Base-by-base conservation (phyloP, 768 basidiomycete genomes). In the Hydnomerulius pinastri region DNA sequence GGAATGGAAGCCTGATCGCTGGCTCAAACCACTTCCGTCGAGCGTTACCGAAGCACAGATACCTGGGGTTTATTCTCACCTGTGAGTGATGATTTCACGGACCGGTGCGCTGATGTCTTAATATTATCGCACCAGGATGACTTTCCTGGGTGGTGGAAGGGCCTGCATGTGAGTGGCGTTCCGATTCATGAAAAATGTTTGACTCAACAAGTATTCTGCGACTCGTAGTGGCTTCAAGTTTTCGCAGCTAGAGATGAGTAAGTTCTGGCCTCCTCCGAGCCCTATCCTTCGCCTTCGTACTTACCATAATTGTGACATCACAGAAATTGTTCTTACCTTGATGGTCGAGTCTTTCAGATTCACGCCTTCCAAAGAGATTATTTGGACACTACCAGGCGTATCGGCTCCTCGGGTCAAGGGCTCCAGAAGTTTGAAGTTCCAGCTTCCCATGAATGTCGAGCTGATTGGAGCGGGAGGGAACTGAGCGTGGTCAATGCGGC, bases 1-100 rank as follows among this genome's bases (percentile, higher is more conserved):
- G 18, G 73, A 78, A 49, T 80, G 77, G 77, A 78, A 76, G 54
- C 79, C 78, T 1, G 77, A 80, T 53, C 62, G 79, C 17, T 80
- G 79, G 79, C 62, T 78, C 1, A 54, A 64, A 3, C 68, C 68
- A 0, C 61, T 76, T 15, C 77, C 76, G 7, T 59, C 69, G 9
- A 43, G 58, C 18, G 56, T 78, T 2, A 47, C 46, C 1, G 62
- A 71, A 11, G 74, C 75, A 4, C 71, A 64, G 20, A 64, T 77
- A 10, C 76, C 77, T 3, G 77, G 77, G 0, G 57, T 77, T 4
- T 79, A 78, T 55, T 71, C 76, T 2, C 67, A 75, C 50, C 42
- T 76, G 76, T 77, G 55, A 59, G 72, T 35, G 13, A 36, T 24
- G 8, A 6, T 15, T 1, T 27, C 12, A 3, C 11, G 17, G 3